Evolutionary conservation across 2,329 filamentous ascomycete genomes (phyloP).

Genomic region (Aspergillus sergii): DNA sequence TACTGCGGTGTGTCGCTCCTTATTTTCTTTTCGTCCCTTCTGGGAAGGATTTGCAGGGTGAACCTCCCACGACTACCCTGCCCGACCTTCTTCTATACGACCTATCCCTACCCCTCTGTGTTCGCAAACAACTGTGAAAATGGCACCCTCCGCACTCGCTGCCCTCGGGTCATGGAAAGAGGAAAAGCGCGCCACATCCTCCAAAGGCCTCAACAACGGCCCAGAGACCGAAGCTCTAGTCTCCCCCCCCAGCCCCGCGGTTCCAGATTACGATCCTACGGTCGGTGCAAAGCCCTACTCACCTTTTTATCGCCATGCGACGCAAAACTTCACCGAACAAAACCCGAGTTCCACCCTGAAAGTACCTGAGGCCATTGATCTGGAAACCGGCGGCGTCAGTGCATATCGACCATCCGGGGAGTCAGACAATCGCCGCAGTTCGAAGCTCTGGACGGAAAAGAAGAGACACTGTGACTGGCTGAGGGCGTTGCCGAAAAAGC

Average conservation of each 20-base stretch:
- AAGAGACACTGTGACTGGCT: slow-evolving; percentile 39
- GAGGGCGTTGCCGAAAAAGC: slow-evolving; percentile 34
- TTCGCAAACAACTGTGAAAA: not conserved
- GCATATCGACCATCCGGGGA: slow-evolving; percentile 12
- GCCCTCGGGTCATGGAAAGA: not conserved
- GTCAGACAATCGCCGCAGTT: slow-evolving; percentile 25
- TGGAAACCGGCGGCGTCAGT: slow-evolving; percentile 33
- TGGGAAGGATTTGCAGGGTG: not conserved
- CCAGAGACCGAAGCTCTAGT: slow-evolving; percentile 5
- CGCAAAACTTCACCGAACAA: slow-evolving; percentile 30
- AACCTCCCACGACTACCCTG: not conserved
- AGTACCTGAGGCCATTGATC: slow-evolving; percentile 27
- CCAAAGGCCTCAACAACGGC: not conserved
- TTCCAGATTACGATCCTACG: slow-evolving; percentile 41
- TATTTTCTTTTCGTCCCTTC: not conserved
- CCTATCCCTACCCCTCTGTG: not conserved
- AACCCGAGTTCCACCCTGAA: slow-evolving; percentile 18
- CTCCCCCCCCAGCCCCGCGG: not conserved
- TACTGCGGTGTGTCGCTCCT: not conserved
- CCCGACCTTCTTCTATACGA: not conserved
- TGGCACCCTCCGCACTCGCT: not conserved
- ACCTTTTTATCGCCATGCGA: slow-evolving; percentile 48
- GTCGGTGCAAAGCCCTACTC: slow-evolving; percentile 45
- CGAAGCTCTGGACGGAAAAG: slow-evolving; percentile 39
- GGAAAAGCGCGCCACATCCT: not conserved